Evolutionary conservation across 352 stramenopile genomes (phyloP), one percentile per base, ranked within the genome.

Genomic region (Phytophthora ohioensis): DNA sequence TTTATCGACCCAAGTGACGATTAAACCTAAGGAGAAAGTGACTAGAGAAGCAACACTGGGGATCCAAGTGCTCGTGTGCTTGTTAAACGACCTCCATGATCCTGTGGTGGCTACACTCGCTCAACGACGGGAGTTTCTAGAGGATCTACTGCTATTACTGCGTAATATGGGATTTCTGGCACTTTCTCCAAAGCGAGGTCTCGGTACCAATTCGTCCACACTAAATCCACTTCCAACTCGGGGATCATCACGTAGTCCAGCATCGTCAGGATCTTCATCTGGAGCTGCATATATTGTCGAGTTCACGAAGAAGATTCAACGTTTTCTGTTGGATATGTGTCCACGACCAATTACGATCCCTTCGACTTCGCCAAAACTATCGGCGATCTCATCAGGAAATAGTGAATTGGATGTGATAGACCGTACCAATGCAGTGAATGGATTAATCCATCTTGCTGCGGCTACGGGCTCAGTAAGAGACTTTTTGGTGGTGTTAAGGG

Each of bases 381-480:
- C 67, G 6, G 67, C 58, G 21, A 74, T 84, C 6, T 57, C 59
- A 0, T 65, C 65, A 7, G 53, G 56, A 2, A 63, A 15, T n/a
- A 52, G 39, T 1, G 80, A 85, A 27, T 39, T 75, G 17, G 80
- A 86, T 43, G 55, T 83, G 1, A 31, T 55, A 0, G 73, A 80
- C n/a, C 76, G 77, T 7, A 91, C 84, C 0, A 74, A 78, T 32
- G 85, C 85, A 6, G 67, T 91, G 13, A 85, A 85, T 53, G 75
- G 73, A 1, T 64, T 95, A 10, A 64, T 92, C 42, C 75, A 81
- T 36, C 67, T 95, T 2, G 85, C 85, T 12, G 80, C 72, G 0
- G 84, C 84, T 0, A 80, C 71, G 0, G 82, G 74, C 9, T 91
- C 84, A 0, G 53, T 92, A 3, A 64, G 74, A 1, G 84, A 91